A percentile compares a stretch with the other conserved stretches of the same genome.
Evolutionary conservation across 2,329 filamentous ascomycete species (phyloP).

Genomic region (Lachnellula hyalina): DNA sequence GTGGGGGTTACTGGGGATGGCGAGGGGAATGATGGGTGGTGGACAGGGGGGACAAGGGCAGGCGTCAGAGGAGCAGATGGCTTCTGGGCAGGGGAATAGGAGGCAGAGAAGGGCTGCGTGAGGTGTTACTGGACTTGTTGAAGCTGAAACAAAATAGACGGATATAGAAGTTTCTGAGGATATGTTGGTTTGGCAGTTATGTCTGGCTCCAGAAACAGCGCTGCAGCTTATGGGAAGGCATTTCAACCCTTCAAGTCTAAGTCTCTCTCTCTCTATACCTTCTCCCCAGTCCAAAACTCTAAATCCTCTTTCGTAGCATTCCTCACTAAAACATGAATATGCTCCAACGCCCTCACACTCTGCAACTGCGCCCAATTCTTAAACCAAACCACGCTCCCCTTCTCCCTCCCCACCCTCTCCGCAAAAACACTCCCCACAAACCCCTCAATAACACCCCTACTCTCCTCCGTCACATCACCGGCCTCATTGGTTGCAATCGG

Average conservation of each 20-base stretch:
- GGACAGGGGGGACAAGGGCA: constrained; percentile 23
- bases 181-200: no score
- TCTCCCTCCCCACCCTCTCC: constrained; percentile 45
- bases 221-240: not conserved
- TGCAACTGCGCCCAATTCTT: constrained; percentile 91
- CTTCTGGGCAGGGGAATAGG: constrained; percentile 26
- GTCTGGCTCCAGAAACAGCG: no score
- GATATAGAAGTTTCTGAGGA: no score
- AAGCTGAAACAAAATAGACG: not conserved
- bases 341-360: constrained; percentile 80
- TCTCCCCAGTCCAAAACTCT: constrained; percentile 44
- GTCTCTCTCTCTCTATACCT: not conserved
- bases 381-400: constrained; percentile 68
- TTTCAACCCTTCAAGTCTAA: not conserved
- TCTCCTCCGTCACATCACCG: constrained; percentile 67
- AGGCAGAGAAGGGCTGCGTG: constrained; percentile 30
- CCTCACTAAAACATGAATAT: constrained; percentile 73
- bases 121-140: not conserved
- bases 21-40: constrained; percentile 32
- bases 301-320: constrained; percentile 48
- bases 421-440: constrained; percentile 70
- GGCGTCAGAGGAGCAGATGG: constrained; percentile 24
- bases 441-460: constrained; percentile 55
- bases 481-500: constrained; percentile 67
- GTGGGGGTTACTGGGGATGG: constrained; percentile 30